Conservation (phyloP, 495 filamentous ascomycete species). For the Xylaria intraflava region DNA sequence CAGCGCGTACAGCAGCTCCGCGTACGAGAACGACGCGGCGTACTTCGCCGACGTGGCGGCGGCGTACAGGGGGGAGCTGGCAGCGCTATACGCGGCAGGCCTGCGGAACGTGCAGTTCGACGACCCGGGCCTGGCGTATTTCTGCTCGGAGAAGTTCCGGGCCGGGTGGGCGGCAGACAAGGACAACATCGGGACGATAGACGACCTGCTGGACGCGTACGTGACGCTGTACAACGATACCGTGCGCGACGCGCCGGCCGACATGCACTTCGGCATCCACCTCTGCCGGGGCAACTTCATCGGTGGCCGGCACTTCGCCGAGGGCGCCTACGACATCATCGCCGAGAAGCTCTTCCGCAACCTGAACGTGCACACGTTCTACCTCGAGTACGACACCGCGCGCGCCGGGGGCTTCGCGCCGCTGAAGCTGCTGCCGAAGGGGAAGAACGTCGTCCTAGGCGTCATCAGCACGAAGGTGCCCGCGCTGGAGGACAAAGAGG, state of each 20-base stretch:
- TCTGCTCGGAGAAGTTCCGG: conserved; percentile 72
- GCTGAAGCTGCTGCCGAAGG: conserved; percentile 59
- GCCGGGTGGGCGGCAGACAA: conserved; percentile 57
- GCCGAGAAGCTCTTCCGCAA: conserved; percentile 72
- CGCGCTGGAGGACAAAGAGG: conserved; percentile 65
- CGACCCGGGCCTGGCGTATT: conserved; percentile 73
- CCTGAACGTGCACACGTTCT: conserved; percentile 71
- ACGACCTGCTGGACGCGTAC: conserved; percentile 66
- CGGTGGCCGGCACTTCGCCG: conserved; percentile 68
- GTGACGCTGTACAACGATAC: conserved; percentile 72
- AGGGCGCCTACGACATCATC: conserved; percentile 75
- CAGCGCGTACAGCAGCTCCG: conserved; percentile 56
- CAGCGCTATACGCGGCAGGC: conserved; percentile 61
- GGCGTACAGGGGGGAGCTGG: conserved; percentile 60
- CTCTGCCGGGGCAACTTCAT: conserved; percentile 79
- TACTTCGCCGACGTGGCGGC: conserved; percentile 71
- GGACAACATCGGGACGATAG: conserved; percentile 47
- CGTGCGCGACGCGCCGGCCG: conserved; percentile 54
- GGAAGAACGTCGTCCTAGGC: conserved; percentile 72
- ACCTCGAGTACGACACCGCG: conserved; percentile 76
- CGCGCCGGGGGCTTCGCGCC: conserved; percentile 75
- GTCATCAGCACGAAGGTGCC: conserved; percentile 69
- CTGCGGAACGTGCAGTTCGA: conserved; percentile 68
- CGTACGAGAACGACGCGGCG: conserved; percentile 59
- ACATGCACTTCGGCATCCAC: conserved; percentile 71